These are phyloP conservation scores for Globisporangium acanthophoron DNA, from an alignment of 352 stramenopile species.

Conservation along the genomic window DNA sequence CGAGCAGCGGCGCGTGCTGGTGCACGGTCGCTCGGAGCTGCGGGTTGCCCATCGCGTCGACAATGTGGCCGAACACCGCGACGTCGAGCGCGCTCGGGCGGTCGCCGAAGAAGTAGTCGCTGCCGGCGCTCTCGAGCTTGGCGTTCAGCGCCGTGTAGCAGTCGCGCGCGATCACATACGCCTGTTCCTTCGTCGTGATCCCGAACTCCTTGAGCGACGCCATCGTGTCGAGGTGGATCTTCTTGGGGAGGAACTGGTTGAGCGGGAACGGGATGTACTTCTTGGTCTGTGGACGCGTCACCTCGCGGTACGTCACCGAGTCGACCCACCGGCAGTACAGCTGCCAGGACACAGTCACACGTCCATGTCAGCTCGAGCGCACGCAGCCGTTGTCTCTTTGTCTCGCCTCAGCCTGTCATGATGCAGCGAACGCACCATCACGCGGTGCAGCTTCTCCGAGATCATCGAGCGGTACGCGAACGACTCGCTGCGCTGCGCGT, in stretches of 20 bases:
- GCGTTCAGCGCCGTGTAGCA: slow-evolving; percentile 82
- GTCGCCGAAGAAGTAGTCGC: slow-evolving; percentile 67
- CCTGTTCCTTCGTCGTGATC: slow-evolving; percentile 63
- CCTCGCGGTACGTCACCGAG: slow-evolving; percentile 74
- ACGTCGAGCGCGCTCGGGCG: slow-evolving; percentile 68
- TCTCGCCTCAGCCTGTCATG: neutral
- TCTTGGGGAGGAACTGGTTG: slow-evolving; percentile 80
- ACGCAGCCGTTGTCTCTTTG: neutral
- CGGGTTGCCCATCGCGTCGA: slow-evolving; percentile 69
- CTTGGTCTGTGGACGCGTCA: slow-evolving; percentile 79
- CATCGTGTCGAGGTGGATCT: slow-evolving; percentile 74
- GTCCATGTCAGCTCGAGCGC: neutral
- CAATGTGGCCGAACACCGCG: slow-evolving; percentile 77
- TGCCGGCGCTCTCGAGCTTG: slow-evolving; percentile 53
- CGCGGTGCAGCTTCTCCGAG: slow-evolving; percentile 75
- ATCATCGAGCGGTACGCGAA: slow-evolving; percentile 81
- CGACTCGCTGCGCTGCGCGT: slow-evolving; percentile 71
- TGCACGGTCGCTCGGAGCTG: slow-evolving; percentile 67
- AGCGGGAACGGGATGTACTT: slow-evolving; percentile 79
- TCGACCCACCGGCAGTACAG: slow-evolving; percentile 84
- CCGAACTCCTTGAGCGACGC: slow-evolving; percentile 46
- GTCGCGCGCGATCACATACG: slow-evolving; percentile 78
- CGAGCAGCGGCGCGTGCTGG: slow-evolving; percentile 67
- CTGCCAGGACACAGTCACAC: slow-evolving; percentile 8
- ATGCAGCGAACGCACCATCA: slow-evolving; percentile 32